phyloP scores from a whole-genome alignment of 2,329 filamentous ascomycete species.

The Scytalidium lignicola region DNA sequence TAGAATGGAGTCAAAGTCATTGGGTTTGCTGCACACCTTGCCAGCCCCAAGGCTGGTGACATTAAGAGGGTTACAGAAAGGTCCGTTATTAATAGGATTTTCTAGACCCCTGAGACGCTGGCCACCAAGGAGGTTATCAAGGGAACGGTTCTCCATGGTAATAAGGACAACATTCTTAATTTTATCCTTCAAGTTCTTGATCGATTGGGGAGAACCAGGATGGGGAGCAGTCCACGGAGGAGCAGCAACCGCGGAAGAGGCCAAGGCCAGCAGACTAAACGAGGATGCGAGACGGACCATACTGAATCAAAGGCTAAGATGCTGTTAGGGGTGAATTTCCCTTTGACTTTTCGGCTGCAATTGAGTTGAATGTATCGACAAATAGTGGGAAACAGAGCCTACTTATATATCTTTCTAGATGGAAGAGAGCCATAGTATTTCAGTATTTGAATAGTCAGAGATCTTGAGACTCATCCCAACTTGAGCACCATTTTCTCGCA shows the following conservation, averaged over 20 bases:
- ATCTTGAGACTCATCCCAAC: too few relatives aligned
- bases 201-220: slow-evolving; percentile 25
- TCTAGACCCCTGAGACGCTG: slow-evolving; percentile 33
- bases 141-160: slow-evolving; percentile 39
- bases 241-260: slow-evolving; percentile 1
- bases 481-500: background rate
- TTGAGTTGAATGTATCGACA: background rate
- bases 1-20: slow-evolving; percentile 35
- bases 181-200: slow-evolving; percentile 29
- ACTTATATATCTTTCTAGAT: background rate
- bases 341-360: background rate
- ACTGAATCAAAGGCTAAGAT: background rate
- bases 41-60: slow-evolving; percentile 26
- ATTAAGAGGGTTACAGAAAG: slow-evolving; percentile 37
- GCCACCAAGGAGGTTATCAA: slow-evolving; percentile 39
- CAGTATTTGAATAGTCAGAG: too few relatives aligned
- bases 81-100: slow-evolving; percentile 37
- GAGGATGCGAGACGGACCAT: background rate
- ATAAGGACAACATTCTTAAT: slow-evolving; percentile 33
- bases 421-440: too few relatives aligned
- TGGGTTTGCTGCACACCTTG: slow-evolving; percentile 27
- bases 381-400: background rate
- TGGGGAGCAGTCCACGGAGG: slow-evolving; percentile 1
- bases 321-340: background rate
- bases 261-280: slow-evolving; percentile 2